Evolutionary conservation across 1,284 basidiomycete genomes (phyloP), one percentile per base, ranked within the genome.

Genomic region (Sanghuangporus baumii): DNA sequence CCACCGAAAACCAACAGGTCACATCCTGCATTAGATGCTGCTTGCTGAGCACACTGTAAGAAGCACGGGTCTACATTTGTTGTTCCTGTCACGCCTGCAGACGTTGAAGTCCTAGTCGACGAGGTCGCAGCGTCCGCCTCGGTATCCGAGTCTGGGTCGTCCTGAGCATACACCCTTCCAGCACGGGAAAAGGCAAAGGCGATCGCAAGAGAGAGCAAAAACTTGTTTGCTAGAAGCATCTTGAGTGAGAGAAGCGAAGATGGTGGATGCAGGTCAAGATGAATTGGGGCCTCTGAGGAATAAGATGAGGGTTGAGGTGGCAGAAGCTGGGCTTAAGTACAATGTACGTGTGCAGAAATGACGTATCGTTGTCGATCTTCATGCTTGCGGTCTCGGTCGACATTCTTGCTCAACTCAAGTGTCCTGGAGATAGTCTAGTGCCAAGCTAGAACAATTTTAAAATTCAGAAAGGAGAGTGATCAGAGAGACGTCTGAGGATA

Each of bases 21-120:
- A 43, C 66, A 67, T 6, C 65, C 66, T 5, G 66, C 62, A 41
- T 18, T 34, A 2, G 62, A 23, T n/a, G 62, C 57, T 20, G 65
- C 65, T 11, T 26, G 46, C 4, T 55, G 59, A n/a, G 61, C 54
- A 50, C 66, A 67, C 14, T 41, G 57, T 37, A 66, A 36, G 14
- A 66, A 20, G 43, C 66, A 67, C 7, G 65, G 41, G 18, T 63
- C 55, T n/a, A 66, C 31, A 18, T 46, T 23, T 26, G 23, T 18
- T 3, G 58, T 57, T 9, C 40, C 23, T 20, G 54, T 60, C 23
- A 62, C 41, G 38, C 43, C 6, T 2, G 61, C 57, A 20, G 57
- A 18, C 4, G 48, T 23, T 2, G 61, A 47, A 20, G 57, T 26
- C 4, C 18, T 23, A 6, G 61, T 46, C 18, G 16, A 8, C 20